Conservation (phyloP, 495 filamentous ascomycete species). For the Viridothelium virens region DNA sequence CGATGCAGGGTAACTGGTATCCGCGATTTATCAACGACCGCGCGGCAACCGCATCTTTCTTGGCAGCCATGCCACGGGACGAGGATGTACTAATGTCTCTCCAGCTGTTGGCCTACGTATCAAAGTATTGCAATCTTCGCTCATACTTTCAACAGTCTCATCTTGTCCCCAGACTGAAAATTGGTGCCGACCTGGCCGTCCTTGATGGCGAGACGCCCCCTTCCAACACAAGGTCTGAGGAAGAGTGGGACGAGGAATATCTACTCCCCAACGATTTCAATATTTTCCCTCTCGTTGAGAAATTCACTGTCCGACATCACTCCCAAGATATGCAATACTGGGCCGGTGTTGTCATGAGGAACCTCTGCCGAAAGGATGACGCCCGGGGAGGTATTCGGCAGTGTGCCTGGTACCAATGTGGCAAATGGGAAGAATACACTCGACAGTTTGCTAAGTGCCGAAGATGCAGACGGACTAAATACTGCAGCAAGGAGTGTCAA, state of each 20-base stretch:
- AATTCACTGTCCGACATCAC: conserved; percentile 85
- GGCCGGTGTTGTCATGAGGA: conserved; percentile 98
- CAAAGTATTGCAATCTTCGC: conserved; percentile 94
- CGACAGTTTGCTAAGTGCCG: conserved; percentile 97
- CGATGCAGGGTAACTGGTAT: conserved; percentile 52
- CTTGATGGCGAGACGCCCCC: conserved; percentile 57
- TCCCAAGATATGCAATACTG: conserved; percentile 89
- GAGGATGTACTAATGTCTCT: conserved; percentile 97
- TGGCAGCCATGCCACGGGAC: conserved; percentile 81
- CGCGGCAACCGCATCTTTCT: conserved; percentile 41
- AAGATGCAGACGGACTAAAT: conserved; percentile 92
- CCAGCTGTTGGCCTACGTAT: conserved; percentile 95
- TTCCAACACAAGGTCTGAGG: conserved; percentile 40
- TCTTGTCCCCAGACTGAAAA: conserved; percentile 84
- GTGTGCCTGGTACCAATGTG: conserved; percentile 95
- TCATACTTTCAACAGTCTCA: conserved; percentile 93
- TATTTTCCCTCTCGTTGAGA: conserved; percentile 96
- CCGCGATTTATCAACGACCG: conserved; percentile 67
- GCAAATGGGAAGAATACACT: conserved; percentile 94
- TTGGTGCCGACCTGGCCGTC: conserved; percentile 72
- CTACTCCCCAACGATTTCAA: conserved; percentile 88
- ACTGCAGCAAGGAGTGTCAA: conserved; percentile 99
- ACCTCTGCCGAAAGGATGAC: conserved; percentile 96
- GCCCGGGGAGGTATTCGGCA: conserved; percentile 87
- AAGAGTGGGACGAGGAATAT: conserved; percentile 79